Evolutionary conservation across 176 grass and related monocot species (phyloP).

Genomic region (Juncus inflexus): DNA sequence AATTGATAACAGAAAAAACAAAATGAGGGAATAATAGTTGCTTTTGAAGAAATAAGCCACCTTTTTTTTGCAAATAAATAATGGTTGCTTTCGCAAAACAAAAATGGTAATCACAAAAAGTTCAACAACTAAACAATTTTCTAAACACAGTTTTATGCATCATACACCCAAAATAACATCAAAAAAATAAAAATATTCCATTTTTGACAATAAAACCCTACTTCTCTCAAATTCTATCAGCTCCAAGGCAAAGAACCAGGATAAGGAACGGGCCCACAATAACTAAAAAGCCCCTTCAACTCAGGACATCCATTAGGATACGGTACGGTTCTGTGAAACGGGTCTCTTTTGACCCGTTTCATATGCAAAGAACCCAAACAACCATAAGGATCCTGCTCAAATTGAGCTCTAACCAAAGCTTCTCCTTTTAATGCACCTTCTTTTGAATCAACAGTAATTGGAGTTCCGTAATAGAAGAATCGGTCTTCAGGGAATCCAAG

Average conservation of each 20-base stretch:
- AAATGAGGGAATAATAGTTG: no score
- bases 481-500: conserved; percentile 73
- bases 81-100: no score
- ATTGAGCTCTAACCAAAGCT: conserved; percentile 56
- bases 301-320: conserved; percentile 80
- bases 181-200: no score
- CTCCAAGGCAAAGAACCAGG: conserved; percentile 75
- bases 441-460: conserved; percentile 43
- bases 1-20: no score
- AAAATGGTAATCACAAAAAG: no score
- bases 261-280: conserved; percentile 66
- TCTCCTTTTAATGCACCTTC: conserved; percentile 77
- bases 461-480: conserved; percentile 76
- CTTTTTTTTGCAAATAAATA: no score
- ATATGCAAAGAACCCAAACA: conserved; percentile 67
- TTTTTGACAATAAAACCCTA: no score
- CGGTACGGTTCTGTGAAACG: conserved; percentile 71
- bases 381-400: conserved; percentile 86
- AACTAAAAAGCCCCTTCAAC: conserved; percentile 70
- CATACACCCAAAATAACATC: no score
- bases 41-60: no score
- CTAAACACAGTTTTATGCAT: no score
- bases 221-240: conserved; percentile 23
- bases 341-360: conserved; percentile 83
- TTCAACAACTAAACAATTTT: no score